These are phyloP conservation scores for Lycium ferocissimum DNA, from an alignment of 257 asterid genomes.

Conservation along the genomic window DNA sequence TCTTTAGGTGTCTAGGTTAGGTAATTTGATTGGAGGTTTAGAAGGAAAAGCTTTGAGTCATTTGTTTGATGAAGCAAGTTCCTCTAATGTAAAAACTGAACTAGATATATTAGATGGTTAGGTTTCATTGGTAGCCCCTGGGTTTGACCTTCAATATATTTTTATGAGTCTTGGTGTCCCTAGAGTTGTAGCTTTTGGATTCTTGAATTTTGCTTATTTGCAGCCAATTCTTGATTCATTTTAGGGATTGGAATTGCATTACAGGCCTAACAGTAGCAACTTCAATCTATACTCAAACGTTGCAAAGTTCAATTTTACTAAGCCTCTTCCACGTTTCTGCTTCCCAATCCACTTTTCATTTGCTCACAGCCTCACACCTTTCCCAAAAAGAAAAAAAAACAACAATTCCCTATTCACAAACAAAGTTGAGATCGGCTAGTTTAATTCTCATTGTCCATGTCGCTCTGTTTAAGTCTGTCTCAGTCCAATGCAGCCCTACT, in stretches of 20 bases:
- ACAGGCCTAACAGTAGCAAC: background rate
- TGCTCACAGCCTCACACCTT: background rate
- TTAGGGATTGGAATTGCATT: background rate
- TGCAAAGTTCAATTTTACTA: background rate
- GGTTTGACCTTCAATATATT: background rate
- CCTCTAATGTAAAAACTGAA: conserved; percentile 27
- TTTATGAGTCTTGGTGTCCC: background rate
- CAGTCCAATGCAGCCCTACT: too few relatives aligned
- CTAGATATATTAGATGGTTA: conserved; percentile 20
- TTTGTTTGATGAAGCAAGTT: background rate
- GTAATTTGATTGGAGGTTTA: conserved; percentile 25
- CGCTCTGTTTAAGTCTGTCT: background rate
- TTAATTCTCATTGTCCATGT: background rate
- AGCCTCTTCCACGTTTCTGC: background rate
- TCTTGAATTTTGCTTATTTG: background rate
- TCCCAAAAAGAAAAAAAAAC: background rate
- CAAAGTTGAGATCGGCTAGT: background rate
- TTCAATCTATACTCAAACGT: background rate
- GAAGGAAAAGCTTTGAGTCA: conserved; percentile 21
- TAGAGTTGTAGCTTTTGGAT: conserved; percentile 2
- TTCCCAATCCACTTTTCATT: background rate
- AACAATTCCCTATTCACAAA: background rate
- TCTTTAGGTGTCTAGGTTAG: conserved; percentile 29
- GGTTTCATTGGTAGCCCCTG: background rate
- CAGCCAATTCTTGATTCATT: background rate